Base-by-base conservation (phyloP, 2,329 filamentous ascomycete species). In the Dryadomyces sulphureus region DNA sequence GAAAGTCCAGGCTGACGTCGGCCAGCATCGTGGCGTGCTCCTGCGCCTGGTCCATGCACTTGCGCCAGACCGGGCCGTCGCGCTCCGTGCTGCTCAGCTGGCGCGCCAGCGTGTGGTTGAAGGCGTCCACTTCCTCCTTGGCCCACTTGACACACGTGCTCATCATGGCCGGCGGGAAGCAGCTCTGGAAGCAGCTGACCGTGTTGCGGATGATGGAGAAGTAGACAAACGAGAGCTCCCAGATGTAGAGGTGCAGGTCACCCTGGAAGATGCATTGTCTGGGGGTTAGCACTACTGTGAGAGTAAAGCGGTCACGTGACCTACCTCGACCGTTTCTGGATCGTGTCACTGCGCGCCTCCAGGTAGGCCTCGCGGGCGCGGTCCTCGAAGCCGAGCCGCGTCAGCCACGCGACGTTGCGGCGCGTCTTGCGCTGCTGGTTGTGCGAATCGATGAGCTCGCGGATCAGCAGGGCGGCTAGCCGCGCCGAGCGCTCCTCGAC, bases 81-180 rank as follows among this genome's bases (percentile, higher is more conserved):
- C 70, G 73, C 50, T 93, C 82, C 2, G 92, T 84, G 58, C 84
- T 88, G 63, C 87, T 93, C 50, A 98, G 68, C 64, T 96, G 92
- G 49, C 90, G 72, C 32, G 74, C 77, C 34, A 98, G 69, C 43
- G 92, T 79, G 40, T 72, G 72, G 56, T 95, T 96, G 68, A 96
- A 96, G 2, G 79, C 79, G 55, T 95, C 89, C 1, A 96, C 79
- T 59, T 94, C 81, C 55, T 92, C 83, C 63, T 95, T 96, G n/a
- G 88, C 89, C 92, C 92, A 98, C 59, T 90, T 93, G 56, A 98
- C 90, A 55, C 88, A 94, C 0, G 89, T 88, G 56, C 87, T 94
- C 74, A 92, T 93, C 68, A 92, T 86, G 14, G 79, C 71, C 22
- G 85, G 74, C 11, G 88, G 81, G 59, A 96, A 96, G 60, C 87